Evolutionary conservation across 2,329 filamentous ascomycete genomes (phyloP).

Genomic region (Sporothrix variecibatus): DNA sequence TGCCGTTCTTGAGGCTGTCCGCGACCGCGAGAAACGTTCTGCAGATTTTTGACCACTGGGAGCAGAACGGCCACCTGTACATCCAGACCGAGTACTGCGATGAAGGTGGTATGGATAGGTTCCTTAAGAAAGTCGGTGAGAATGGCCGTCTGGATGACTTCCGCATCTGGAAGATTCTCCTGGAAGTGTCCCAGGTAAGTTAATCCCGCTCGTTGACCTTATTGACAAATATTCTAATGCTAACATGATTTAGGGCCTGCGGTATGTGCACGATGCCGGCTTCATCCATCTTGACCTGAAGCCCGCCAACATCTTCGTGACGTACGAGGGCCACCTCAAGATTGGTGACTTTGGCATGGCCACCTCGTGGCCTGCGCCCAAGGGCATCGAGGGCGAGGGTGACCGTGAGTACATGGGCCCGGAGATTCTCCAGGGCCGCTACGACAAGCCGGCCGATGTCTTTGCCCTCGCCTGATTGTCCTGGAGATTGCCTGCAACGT

Average conservation of each 20-base stretch:
- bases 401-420: slow-evolving; percentile 96
- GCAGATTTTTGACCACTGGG: slow-evolving; percentile 84
- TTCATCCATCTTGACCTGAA: slow-evolving; percentile 87
- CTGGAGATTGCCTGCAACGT: slow-evolving; percentile 95
- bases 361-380: slow-evolving; percentile 72
- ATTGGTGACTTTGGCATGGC: slow-evolving; percentile 88
- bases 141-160: slow-evolving; percentile 93
- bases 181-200: slow-evolving; percentile 76
- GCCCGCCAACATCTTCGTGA: slow-evolving; percentile 80
- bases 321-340: slow-evolving; percentile 78
- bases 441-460: slow-evolving; percentile 88
- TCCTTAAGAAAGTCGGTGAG: slow-evolving; percentile 77
- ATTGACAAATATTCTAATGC: slow-evolving; percentile 34
- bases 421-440: slow-evolving; percentile 83
- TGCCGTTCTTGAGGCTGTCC: slow-evolving; percentile 72
- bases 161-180: slow-evolving; percentile 95
- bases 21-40: slow-evolving; percentile 84
- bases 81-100: slow-evolving; percentile 98
- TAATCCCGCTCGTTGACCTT: no score
- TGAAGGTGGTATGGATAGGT: slow-evolving; percentile 85
- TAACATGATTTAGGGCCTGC: slow-evolving; percentile 66
- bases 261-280: slow-evolving; percentile 84
- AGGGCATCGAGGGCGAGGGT: slow-evolving; percentile 83
- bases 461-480: slow-evolving; percentile 91
- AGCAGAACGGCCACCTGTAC: slow-evolving; percentile 80